phyloP scores from a whole-genome alignment of 192 early-diverging fungal species.

The Coemansia nantahalensis region DNA sequence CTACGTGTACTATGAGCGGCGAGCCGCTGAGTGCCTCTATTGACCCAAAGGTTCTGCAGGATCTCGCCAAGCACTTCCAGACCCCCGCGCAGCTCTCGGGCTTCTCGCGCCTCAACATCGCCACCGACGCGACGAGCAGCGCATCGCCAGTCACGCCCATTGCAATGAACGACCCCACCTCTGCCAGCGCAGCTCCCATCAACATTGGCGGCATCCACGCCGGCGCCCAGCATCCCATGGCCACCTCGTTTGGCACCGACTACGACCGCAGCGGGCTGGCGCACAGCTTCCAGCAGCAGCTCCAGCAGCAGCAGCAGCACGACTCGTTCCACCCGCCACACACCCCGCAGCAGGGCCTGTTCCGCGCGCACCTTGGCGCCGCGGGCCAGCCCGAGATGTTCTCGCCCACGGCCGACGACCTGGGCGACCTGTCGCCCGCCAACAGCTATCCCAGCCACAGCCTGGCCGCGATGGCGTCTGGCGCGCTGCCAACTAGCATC shows the following conservation, averaged over 20 bases:
- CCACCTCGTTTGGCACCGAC: slow-evolving; percentile 47
- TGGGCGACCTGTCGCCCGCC: slow-evolving; percentile 33
- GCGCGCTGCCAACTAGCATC: slow-evolving; percentile 42
- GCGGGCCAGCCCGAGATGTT: slow-evolving; percentile 41
- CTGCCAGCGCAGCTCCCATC: slow-evolving; percentile 38
- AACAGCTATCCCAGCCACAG: slow-evolving; percentile 38
- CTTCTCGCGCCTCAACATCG: slow-evolving; percentile 47
- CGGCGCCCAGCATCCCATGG: slow-evolving; percentile 24
- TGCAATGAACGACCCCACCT: slow-evolving; percentile 37
- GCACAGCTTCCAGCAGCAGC: slow-evolving; percentile 51
- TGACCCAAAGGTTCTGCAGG: slow-evolving; percentile 50
- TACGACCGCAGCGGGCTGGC: slow-evolving; percentile 47
- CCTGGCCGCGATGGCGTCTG: slow-evolving; percentile 40
- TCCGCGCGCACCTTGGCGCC: slow-evolving; percentile 46
- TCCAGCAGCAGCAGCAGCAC: slow-evolving; percentile 50
- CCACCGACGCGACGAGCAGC: slow-evolving; percentile 19
- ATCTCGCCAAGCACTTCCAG: slow-evolving; percentile 44
- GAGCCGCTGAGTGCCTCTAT: slow-evolving; percentile 43
- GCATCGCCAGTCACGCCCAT: slow-evolving; percentile 13
- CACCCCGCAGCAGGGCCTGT: slow-evolving; percentile 32
- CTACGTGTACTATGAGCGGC: slow-evolving; percentile 47
- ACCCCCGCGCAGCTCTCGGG: slow-evolving; percentile 38
- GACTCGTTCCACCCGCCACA: slow-evolving; percentile 36
- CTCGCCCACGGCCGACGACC: slow-evolving; percentile 38
- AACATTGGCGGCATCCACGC: slow-evolving; percentile 35